Conservation (phyloP, 2,329 filamentous ascomycete genomes). For the Orbilia oligospora region DNA sequence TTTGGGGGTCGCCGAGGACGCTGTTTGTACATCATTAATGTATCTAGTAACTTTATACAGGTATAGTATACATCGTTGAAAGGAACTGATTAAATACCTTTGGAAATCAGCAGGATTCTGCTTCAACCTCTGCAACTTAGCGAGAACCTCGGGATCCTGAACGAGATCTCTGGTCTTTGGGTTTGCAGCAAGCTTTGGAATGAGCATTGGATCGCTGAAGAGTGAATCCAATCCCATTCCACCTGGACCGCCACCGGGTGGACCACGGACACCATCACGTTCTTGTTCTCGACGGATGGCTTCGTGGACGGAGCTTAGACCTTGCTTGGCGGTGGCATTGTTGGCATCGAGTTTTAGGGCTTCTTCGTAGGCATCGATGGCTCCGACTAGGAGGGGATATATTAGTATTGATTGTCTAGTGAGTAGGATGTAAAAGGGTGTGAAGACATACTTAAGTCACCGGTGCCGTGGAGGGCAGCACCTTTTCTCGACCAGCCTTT, state of each 20-base stretch:
- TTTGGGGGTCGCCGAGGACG: constrained; percentile 88
- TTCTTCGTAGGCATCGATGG: constrained; percentile 90
- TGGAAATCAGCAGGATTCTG: constrained; percentile 84
- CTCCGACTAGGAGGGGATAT: constrained; percentile 72
- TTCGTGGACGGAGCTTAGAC: constrained; percentile 85
- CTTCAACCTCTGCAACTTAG: constrained; percentile 85
- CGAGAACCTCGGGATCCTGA: constrained; percentile 88
- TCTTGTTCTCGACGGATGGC: constrained; percentile 84
- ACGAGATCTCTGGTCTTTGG: constrained; percentile 90
- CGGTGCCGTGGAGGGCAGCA: constrained; percentile 86
- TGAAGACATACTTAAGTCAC: constrained; percentile 76
- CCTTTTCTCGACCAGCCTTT: constrained; percentile 97
- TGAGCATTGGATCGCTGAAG: constrained; percentile 92
- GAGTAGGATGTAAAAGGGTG: neutral
- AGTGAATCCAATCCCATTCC: constrained; percentile 85
- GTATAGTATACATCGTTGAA: constrained; percentile 64
- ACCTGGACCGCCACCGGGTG: constrained; percentile 72
- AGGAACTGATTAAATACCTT: constrained; percentile 24
- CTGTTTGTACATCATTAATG: constrained; percentile 65
- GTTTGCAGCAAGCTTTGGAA: constrained; percentile 91
- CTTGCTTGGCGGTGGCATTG: constrained; percentile 93
- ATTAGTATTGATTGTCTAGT: neutral
- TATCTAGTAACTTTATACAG: neutral
- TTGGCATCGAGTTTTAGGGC: constrained; percentile 92
- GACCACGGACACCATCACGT: constrained; percentile 72